Percentiles rank a stretch among this genome's conserved stretches.
phyloP scores from a whole-genome alignment of 1,284 basidiomycete genomes.

The Moesziomyces sp. region DNA sequence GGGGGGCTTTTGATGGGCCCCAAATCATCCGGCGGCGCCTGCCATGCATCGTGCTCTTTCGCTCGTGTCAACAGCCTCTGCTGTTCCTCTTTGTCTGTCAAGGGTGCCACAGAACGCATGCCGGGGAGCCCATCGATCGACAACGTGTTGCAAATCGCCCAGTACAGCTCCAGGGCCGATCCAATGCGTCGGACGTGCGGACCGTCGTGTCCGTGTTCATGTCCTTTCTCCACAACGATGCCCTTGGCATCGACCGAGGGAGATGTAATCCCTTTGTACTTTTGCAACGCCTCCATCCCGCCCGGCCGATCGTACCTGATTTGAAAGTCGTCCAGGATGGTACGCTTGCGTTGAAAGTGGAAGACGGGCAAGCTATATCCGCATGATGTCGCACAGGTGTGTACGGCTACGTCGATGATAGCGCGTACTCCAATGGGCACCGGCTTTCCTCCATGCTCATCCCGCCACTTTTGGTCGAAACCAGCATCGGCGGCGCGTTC shows the following conservation, averaged over 20 bases:
- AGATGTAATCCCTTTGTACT: neutral
- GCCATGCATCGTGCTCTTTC: slow-evolving; percentile 1
- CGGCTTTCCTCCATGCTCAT: slow-evolving; percentile 1
- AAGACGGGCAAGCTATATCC: slow-evolving; percentile 14
- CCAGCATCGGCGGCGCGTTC: slow-evolving; percentile 3
- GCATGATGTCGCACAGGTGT: slow-evolving; percentile 13
- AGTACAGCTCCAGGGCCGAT: slow-evolving; percentile 8
- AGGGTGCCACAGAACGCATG: slow-evolving; percentile 3
- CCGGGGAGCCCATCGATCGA: slow-evolving; percentile 17
- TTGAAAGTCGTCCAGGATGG: slow-evolving; percentile 1
- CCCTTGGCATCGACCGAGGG: slow-evolving; percentile 2
- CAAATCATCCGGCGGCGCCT: slow-evolving; percentile 3
- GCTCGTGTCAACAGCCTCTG: slow-evolving; percentile 1
- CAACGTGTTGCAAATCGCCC: slow-evolving; percentile 2
- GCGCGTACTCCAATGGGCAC: slow-evolving; percentile 8
- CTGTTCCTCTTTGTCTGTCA: neutral
- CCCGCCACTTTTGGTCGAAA: neutral
- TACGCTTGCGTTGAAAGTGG: slow-evolving; percentile 3
- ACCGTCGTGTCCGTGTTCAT: neutral
- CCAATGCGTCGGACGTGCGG: neutral
- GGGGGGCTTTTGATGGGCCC: neutral
- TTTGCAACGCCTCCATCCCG: slow-evolving; percentile 3
- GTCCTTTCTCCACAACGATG: slow-evolving; percentile 2
- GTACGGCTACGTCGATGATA: slow-evolving; percentile 12
- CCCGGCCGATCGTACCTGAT: neutral